Percentiles rank a stretch among this genome's conserved stretches.
Conservation (phyloP, 208 protist genomes). For the Blechomonas ayalai region DNA sequence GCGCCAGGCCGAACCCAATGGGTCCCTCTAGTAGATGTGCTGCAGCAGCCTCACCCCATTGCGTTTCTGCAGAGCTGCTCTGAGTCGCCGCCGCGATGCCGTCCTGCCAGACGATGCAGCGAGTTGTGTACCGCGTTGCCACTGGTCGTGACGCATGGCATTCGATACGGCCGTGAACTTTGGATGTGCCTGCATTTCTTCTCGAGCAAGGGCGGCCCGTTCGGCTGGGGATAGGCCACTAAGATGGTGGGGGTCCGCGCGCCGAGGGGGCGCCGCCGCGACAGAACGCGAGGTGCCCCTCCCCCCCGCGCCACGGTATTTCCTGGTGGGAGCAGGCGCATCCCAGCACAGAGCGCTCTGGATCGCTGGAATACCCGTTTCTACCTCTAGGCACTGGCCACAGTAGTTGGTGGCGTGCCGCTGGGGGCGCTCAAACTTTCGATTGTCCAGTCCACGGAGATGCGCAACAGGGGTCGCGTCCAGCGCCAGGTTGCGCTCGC, state of each 20-base stretch:
- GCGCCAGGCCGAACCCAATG: too few species aligned
- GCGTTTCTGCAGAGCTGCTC: too few species aligned
- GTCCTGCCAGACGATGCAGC: constrained; percentile 9
- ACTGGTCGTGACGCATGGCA: constrained; percentile 22
- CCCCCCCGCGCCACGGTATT: too few species aligned
- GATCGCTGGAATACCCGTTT: constrained; percentile 57
- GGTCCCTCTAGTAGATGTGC: too few species aligned
- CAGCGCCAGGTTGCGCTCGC: constrained; percentile 26
- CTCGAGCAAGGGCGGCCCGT: constrained; percentile 25
- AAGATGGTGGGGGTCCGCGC: constrained; percentile 10
- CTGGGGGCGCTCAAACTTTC: constrained; percentile 15
- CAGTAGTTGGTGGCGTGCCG: constrained; percentile 7
- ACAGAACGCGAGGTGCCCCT: too few species aligned
- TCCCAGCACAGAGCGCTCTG: constrained; percentile 65
- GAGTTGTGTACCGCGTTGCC: constrained; percentile 47
- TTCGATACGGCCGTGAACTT: constrained; percentile 40
- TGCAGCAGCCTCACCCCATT: too few species aligned
- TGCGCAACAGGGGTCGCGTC: constrained; percentile 44
- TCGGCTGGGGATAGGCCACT: constrained; percentile 26
- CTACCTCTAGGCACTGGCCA: constrained; percentile 42
- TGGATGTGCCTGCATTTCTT: constrained; percentile 37
- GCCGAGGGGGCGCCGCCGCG: background rate
- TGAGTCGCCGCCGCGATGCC: too few species aligned
- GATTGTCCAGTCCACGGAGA: constrained; percentile 21
- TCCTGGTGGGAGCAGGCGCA: constrained; percentile 6